Evolutionary conservation across 2,329 filamentous ascomycete species (phyloP).

Genomic region (Xylariaceae sp.): DNA sequence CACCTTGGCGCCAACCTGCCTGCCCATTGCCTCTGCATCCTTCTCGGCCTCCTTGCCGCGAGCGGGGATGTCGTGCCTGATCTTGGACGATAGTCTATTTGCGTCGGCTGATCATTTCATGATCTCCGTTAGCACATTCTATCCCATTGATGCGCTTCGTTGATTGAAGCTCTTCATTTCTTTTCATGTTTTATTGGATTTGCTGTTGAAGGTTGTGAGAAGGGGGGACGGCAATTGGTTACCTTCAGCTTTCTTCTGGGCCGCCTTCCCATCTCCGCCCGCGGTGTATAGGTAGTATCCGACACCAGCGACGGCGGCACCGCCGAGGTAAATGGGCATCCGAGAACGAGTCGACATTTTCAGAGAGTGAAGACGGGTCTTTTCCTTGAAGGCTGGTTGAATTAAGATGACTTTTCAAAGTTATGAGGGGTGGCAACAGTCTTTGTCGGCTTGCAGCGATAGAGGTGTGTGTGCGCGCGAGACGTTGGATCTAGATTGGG

Average conservation of each 20-base stretch:
- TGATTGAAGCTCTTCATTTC: not conserved
- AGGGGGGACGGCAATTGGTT: constrained; percentile 15
- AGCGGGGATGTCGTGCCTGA: constrained; percentile 62
- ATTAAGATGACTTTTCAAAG: not conserved
- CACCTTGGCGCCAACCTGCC: constrained; percentile 58
- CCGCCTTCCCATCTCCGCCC: constrained; percentile 72
- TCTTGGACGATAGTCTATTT: constrained; percentile 58
- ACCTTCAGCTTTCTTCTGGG: constrained; percentile 87
- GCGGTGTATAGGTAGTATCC: constrained; percentile 91
- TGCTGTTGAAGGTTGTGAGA: not conserved
- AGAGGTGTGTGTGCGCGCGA: constrained; percentile 2
- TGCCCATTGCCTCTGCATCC: constrained; percentile 55
- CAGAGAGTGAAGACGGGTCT: not conserved
- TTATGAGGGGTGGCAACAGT: not conserved
- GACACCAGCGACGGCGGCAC: constrained; percentile 59
- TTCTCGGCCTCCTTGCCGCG: constrained; percentile 58
- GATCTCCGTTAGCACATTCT: constrained; percentile 2
- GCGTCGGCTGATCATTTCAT: constrained; percentile 59
- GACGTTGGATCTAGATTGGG: constrained; percentile 9
- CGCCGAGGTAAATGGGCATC: constrained; percentile 42
- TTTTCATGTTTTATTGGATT: not conserved
- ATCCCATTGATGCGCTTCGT: not conserved
- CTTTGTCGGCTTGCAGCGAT: not conserved
- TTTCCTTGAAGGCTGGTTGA: not conserved
- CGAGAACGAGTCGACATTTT: constrained; percentile 13